phyloP scores from a whole-genome alignment of 2,329 filamentous ascomycete genomes.

The Sclerotinia sclerotiorum region DNA sequence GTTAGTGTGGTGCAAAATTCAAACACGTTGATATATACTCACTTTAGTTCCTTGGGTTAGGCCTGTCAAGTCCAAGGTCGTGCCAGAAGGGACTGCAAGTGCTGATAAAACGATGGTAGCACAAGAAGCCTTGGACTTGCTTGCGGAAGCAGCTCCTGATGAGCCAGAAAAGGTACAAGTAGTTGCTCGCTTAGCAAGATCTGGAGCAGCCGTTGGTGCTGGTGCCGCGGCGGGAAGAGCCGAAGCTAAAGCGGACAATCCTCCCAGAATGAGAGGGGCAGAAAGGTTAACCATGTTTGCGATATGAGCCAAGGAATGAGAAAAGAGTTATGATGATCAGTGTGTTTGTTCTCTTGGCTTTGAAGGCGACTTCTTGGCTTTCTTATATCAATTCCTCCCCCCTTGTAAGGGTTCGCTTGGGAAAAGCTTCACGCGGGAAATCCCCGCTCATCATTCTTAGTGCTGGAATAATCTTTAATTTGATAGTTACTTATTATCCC shows the following conservation, averaged over 20 bases:
- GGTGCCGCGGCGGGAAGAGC: slow-evolving; percentile 14
- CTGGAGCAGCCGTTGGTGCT: slow-evolving; percentile 9
- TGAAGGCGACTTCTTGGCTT: neutral
- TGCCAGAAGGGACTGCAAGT: slow-evolving; percentile 57
- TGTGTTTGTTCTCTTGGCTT: slow-evolving; percentile 12
- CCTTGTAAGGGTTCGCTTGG: neutral
- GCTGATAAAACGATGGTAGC: slow-evolving; percentile 53
- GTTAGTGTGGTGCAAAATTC: neutral
- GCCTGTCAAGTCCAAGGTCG: slow-evolving; percentile 58
- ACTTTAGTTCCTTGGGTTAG: slow-evolving; percentile 49
- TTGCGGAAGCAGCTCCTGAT: slow-evolving; percentile 46
- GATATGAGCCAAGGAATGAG: slow-evolving; percentile 9
- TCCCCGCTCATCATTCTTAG: neutral
- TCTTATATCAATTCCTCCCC: slow-evolving; percentile 9
- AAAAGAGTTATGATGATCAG: neutral
- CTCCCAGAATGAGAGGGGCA: slow-evolving; percentile 8
- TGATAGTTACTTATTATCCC: neutral
- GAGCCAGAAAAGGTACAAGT: slow-evolving; percentile 55
- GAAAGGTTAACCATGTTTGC: slow-evolving; percentile 16
- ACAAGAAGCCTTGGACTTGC: slow-evolving; percentile 52
- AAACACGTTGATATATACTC: neutral
- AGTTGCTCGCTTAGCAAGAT: slow-evolving; percentile 29
- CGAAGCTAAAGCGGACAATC: slow-evolving; percentile 11
- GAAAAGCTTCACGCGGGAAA: neutral
- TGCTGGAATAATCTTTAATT: slow-evolving; percentile 13